phyloP scores from a whole-genome alignment of 202 grass and related monocot species.

The Dendrocalamus latiflorus region DNA sequence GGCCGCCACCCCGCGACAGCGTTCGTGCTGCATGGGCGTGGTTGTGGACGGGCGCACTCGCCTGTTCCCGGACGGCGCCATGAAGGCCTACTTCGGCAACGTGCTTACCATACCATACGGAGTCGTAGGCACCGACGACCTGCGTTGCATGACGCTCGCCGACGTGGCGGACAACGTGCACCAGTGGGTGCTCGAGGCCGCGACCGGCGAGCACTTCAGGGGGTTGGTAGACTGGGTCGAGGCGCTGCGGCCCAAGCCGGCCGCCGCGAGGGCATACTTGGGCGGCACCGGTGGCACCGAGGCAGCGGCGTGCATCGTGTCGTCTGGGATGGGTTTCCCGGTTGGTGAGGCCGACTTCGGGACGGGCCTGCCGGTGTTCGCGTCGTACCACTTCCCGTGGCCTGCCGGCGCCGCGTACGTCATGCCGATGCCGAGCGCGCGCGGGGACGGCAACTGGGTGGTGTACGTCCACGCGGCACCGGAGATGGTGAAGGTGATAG shows the following conservation, averaged over 20 bases:
- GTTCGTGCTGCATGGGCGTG: constrained; percentile 63
- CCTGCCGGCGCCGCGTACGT: constrained; percentile 52
- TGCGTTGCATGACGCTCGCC: constrained; percentile 34
- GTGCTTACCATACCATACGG: constrained; percentile 68
- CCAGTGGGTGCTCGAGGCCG: constrained; percentile 46
- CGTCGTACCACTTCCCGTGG: constrained; percentile 94
- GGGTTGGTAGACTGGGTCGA: constrained; percentile 70
- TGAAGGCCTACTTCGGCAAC: constrained; percentile 73
- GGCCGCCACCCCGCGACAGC: constrained; percentile 17
- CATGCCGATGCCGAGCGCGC: constrained; percentile 80
- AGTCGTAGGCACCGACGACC: constrained; percentile 6
- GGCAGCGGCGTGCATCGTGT: too few relatives aligned
- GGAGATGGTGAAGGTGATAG: too few relatives aligned
- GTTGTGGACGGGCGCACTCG: constrained; percentile 70
- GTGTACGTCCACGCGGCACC: too few relatives aligned
- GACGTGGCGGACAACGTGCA: constrained; percentile 67
- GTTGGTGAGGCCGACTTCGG: constrained; percentile 59
- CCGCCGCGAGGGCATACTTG: constrained; percentile 38
- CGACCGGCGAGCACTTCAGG: constrained; percentile 59
- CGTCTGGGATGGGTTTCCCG: too few relatives aligned
- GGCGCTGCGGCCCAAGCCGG: constrained; percentile 39
- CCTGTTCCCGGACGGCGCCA: constrained; percentile 20
- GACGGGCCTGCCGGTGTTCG: constrained; percentile 57
- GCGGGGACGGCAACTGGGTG: constrained; percentile 52
- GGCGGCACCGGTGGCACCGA: constrained; percentile 24